Evolutionary conservation across 2,329 filamentous ascomycete genomes (phyloP), one percentile per base, ranked within the genome.

Genomic region (Atkinsonella hypoxylon): DNA sequence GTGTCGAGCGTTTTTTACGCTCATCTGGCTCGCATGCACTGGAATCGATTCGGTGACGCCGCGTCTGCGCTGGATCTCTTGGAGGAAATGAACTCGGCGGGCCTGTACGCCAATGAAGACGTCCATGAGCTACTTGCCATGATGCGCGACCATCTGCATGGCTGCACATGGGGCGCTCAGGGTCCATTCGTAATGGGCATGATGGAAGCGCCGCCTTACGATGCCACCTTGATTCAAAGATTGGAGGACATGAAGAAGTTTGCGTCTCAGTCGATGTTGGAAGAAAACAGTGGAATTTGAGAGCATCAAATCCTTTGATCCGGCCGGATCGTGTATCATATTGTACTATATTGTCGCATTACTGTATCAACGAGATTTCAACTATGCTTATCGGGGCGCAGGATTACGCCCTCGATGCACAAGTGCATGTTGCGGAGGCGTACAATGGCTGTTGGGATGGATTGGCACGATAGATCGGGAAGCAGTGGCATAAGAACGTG

Each of bases 1-100:
- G 82, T 79, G 6, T 82, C 81, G 17, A 85, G 84, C 0, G 70
- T 76, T 0, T 78, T 90, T 41, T 90, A 87, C 70, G 82, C 85
- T 60, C 72, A 79, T 46, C 73, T 89, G 34, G 71, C 87, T 22
- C 65, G 71, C 13, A 74, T 83, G 20, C 70, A 80, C 50, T 87
- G 83, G 79, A 64, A 68, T 34, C 76, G 78, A 11, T 77, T 79
- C 55, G 74, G 78, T 20, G 79, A 87, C 58, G 70, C 79, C 2
- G 55, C 60, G 3, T 71, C 71, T 1, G 76, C 85, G 22, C 65
- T 81, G 47, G 67, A 72, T 4, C 62, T 84, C 1, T 66, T 87
- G 5, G 70, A 75, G 41, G 83, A 87, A 66, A 87, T 88, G 83
- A 74, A 77, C 40, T 69, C 75, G 34, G 74, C 76, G 1, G 82